These are phyloP conservation scores for Trichoderma gamsii DNA, from an alignment of 495 filamentous ascomycete species.

Conservation along the genomic window DNA sequence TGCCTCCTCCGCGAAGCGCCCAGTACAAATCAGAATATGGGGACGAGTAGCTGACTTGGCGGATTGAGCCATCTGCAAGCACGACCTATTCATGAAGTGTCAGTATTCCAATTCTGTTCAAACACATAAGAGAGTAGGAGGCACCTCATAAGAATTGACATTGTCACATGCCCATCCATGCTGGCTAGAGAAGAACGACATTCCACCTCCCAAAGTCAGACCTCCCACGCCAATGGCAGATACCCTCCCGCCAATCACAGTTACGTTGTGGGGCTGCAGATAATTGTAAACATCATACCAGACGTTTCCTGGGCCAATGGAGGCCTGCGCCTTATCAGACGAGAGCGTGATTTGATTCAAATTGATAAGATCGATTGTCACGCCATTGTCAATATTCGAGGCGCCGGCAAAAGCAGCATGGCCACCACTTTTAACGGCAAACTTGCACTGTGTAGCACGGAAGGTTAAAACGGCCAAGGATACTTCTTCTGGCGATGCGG, in stretches of 20 bases:
- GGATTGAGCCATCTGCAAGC: conserved; percentile 30
- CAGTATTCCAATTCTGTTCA: neutral
- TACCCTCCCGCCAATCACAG: conserved; percentile 50
- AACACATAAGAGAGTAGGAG: neutral
- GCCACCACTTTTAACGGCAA: conserved; percentile 49
- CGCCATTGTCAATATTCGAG: conserved; percentile 45
- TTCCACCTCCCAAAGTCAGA: conserved; percentile 50
- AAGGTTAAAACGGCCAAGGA: conserved; percentile 32
- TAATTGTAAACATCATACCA: conserved; percentile 51
- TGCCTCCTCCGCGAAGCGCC: conserved; percentile 51
- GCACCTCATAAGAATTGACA: conserved; percentile 42
- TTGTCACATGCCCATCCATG: conserved; percentile 47
- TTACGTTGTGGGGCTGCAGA: conserved; percentile 41
- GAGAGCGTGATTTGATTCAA: conserved; percentile 38
- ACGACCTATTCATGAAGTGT: conserved; percentile 26
- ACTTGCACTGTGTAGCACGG: conserved; percentile 31
- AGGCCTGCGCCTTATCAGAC: conserved; percentile 28
- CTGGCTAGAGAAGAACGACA: conserved; percentile 42
- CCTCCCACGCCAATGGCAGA: conserved; percentile 54
- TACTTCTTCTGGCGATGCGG: conserved; percentile 32
- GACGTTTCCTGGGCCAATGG: conserved; percentile 39
- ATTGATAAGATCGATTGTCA: conserved; percentile 48
- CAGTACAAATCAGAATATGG: conserved; percentile 40
- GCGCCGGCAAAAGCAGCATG: conserved; percentile 46
- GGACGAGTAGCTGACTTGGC: conserved; percentile 28